Percentiles rank a stretch among this genome's conserved stretches.
phyloP scores from a whole-genome alignment of 177 flowering plant genomes.

The Telopea speciosissima region DNA sequence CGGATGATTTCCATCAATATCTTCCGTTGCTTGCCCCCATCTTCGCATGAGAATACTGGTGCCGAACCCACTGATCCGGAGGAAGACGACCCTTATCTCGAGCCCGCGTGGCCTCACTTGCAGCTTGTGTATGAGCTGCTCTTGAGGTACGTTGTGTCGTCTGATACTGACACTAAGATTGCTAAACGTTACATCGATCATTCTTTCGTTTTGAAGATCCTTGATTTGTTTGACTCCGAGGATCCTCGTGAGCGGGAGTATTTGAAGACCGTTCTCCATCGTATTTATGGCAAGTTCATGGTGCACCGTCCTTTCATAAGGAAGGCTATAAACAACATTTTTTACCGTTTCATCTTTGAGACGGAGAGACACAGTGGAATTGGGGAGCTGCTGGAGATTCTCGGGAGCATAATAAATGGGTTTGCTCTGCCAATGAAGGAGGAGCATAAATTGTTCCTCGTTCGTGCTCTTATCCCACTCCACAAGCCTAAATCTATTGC shows the following conservation, averaged over 20 bases:
- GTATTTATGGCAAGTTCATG: conserved; percentile 59
- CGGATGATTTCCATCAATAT: conserved; percentile 42
- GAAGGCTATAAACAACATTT: conserved; percentile 43
- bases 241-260: conserved; percentile 58
- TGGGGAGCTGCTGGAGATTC: conserved; percentile 49
- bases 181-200: conserved; percentile 48
- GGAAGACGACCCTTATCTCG: conserved; percentile 49
- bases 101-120: conserved; percentile 54
- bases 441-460: conserved; percentile 59
- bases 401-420: conserved; percentile 58
- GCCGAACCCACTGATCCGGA: conserved; percentile 35
- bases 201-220: conserved; percentile 41
- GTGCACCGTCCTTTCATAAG: conserved; percentile 56
- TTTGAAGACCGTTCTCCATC: conserved; percentile 50
- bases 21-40: conserved; percentile 53
- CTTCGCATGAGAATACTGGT: conserved; percentile 42
- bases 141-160: conserved; percentile 42
- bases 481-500: conserved; percentile 50
- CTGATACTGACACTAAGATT: conserved; percentile 43
- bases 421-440: conserved; percentile 63
- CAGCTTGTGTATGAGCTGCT: conserved; percentile 55
- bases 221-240: conserved; percentile 54
- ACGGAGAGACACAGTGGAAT: conserved; percentile 54
- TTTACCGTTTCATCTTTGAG: conserved; percentile 52
- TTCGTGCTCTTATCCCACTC: conserved; percentile 51